Evolutionary conservation across 2,329 filamentous ascomycete species (phyloP).

Genomic region (Cladosporium halotolerans): DNA sequence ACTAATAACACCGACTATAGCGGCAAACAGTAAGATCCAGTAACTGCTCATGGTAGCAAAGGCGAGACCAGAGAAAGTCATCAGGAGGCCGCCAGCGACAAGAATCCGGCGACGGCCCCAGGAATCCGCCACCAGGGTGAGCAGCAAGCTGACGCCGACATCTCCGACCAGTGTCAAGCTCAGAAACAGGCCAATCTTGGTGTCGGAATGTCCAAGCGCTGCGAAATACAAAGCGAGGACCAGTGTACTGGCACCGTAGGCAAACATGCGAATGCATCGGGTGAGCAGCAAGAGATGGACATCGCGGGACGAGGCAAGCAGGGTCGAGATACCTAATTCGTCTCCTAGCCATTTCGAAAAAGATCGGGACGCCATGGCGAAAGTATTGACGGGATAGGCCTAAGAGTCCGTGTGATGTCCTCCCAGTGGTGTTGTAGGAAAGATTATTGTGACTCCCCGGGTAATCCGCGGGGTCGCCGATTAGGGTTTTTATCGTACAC

Average conservation of each 20-base stretch:
- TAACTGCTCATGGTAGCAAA: conserved; percentile 26
- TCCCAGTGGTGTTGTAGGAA: no score
- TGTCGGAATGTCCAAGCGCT: conserved; percentile 24
- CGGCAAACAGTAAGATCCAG: conserved; percentile 27
- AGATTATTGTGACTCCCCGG: no score
- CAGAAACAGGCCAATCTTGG: conserved; percentile 31
- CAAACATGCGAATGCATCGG: conserved; percentile 56
- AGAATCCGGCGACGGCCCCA: conserved; percentile 27
- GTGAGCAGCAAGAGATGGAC: no score
- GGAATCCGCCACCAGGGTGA: conserved; percentile 28
- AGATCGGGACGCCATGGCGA: no score
- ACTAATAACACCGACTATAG: conserved; percentile 30
- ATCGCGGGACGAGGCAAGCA: no score
- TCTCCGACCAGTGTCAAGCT: conserved; percentile 30
- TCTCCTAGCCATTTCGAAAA: no score
- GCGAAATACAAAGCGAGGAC: conserved; percentile 29
- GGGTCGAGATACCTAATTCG: no score
- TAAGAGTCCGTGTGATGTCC: no score
- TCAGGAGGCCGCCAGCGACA: conserved; percentile 23
- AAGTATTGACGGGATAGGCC: no score
- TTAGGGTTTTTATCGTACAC: no score
- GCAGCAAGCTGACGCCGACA: conserved; percentile 24
- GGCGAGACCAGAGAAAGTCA: conserved; percentile 24
- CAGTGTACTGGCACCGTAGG: conserved; percentile 47
- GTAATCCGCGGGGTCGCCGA: no score